Percentiles rank a stretch among this genome's conserved stretches.
Conservation (phyloP, 176 grass and related monocot species). For the Carex kokanica region DNA sequence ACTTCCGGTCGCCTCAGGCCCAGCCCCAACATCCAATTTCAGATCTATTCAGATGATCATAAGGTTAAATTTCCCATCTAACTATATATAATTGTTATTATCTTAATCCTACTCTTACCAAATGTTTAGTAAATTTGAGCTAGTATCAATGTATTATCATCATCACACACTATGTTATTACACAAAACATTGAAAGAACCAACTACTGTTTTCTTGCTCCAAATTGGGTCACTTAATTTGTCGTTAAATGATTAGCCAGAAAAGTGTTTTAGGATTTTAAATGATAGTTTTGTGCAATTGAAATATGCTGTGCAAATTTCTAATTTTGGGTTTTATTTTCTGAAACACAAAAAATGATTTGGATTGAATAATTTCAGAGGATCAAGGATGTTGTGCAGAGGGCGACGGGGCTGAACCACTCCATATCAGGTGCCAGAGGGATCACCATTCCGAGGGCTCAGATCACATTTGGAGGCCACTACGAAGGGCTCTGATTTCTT, state of each 20-base stretch:
- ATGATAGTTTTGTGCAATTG: background rate
- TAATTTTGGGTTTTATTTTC: background rate
- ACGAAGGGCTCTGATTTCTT: conserved; percentile 43
- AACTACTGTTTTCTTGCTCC: too few species aligned
- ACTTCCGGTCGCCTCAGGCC: conserved; percentile 34
- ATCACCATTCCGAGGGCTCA: conserved; percentile 49
- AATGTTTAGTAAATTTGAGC: background rate
- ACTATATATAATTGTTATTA: background rate
- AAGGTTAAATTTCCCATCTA: conserved; percentile 34
- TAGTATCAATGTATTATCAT: background rate
- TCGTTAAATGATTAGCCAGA: background rate
- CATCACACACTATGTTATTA: background rate
- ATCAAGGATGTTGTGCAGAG: conserved; percentile 60
- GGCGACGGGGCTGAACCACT: conserved; percentile 64
- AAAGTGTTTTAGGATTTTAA: background rate
- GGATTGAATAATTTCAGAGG: conserved; percentile 39
- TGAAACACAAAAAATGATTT: background rate
- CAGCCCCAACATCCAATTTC: conserved; percentile 53
- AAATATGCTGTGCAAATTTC: background rate
- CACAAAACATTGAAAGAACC: too few species aligned
- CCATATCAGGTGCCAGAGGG: conserved; percentile 54
- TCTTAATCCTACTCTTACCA: background rate
- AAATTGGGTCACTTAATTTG: background rate
- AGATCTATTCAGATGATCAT: conserved; percentile 45
- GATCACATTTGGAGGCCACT: conserved; percentile 74